These are phyloP conservation scores for Lagerstroemia speciosa DNA, from an alignment of 345 rosid species.

Conservation along the genomic window DNA sequence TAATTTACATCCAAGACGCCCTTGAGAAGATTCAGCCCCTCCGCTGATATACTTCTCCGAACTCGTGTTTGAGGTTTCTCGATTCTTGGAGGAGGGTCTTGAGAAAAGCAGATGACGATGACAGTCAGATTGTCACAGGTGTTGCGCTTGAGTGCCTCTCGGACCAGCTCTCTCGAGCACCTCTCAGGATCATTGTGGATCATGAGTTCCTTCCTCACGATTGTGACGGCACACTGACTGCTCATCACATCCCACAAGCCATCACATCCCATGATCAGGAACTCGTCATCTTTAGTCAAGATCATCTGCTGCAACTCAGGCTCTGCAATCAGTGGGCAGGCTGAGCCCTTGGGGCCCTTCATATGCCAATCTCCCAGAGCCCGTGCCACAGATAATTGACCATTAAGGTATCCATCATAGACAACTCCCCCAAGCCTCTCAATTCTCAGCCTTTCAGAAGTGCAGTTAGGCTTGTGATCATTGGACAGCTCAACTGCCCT, in stretches of 20 bases:
- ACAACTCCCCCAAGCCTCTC: conserved; percentile 86
- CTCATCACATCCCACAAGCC: conserved; percentile 99
- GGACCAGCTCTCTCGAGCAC: conserved; percentile 84
- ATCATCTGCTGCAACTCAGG: conserved; percentile 70
- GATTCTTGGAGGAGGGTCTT: conserved; percentile 76
- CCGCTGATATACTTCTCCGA: conserved; percentile 76
- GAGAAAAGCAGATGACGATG: conserved; percentile 68
- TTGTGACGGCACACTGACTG: conserved; percentile 86
- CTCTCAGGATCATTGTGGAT: conserved; percentile 92
- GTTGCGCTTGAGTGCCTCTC: conserved; percentile 72
- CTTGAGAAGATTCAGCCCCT: conserved; percentile 78
- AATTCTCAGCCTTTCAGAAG: conserved; percentile 64
- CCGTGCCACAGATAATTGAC: conserved; percentile 92
- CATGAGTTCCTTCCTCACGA: conserved; percentile 78
- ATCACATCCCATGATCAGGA: conserved; percentile 92
- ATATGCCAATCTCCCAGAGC: conserved; percentile 99
- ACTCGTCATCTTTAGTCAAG: conserved; percentile 83
- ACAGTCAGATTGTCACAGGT: conserved; percentile 84
- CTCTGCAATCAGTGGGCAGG: conserved; percentile 78
- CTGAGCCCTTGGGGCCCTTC: conserved; percentile 89
- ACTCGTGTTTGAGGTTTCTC: conserved; percentile 62
- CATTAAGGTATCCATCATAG: conserved; percentile 93
- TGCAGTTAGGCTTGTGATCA: conserved; percentile 88
- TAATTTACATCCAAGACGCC: conserved; percentile 65
- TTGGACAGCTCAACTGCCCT: conserved; percentile 84